Evolutionary conservation across 2,329 filamentous ascomycete genomes (phyloP).

Genomic region (Fusarium heterosporum): DNA sequence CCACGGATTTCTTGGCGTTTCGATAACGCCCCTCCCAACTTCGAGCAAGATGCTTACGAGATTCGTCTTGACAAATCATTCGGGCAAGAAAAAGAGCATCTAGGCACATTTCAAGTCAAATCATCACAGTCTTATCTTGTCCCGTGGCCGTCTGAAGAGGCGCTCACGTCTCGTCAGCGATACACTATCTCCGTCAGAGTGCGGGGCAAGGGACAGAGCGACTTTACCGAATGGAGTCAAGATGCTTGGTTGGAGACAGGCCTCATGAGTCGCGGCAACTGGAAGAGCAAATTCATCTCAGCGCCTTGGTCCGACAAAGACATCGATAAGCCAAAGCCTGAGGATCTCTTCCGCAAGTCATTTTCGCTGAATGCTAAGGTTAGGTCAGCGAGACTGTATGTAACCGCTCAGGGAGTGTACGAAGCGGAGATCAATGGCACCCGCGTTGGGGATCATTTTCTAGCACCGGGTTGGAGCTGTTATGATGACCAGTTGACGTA

Average conservation of each 20-base stretch:
- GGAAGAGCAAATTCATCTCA: constrained; percentile 29
- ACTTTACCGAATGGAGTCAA: constrained; percentile 28
- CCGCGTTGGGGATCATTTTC: constrained; percentile 54
- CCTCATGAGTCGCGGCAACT: constrained; percentile 23
- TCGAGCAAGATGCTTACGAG: constrained; percentile 35
- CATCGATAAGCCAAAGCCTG: constrained; percentile 30
- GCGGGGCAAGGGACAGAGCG: constrained; percentile 11
- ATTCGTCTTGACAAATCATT: constrained; percentile 4
- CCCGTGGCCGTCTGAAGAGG: constrained; percentile 18
- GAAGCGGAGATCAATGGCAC: constrained; percentile 58
- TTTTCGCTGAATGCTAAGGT: not conserved
- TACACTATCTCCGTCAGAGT: constrained; percentile 20
- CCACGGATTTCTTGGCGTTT: constrained; percentile 40
- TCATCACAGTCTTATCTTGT: constrained; percentile 20
- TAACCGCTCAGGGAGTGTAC: constrained; percentile 61
- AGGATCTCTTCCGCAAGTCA: constrained; percentile 33
- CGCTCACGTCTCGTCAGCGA: constrained; percentile 22
- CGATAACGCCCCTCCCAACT: constrained; percentile 22
- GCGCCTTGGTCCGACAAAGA: constrained; percentile 34
- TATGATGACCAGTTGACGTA: constrained; percentile 63
- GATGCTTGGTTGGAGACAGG: constrained; percentile 27
- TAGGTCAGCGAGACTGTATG: constrained; percentile 52
- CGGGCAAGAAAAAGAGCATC: not conserved
- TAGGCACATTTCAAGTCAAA: not conserved
- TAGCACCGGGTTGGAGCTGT: constrained; percentile 65